A percentile compares a stretch with the other conserved stretches of the same genome.
These are phyloP conservation scores for Castanopsis chinensis DNA, from an alignment of 306 rosid genomes.

Conservation along the genomic window DNA sequence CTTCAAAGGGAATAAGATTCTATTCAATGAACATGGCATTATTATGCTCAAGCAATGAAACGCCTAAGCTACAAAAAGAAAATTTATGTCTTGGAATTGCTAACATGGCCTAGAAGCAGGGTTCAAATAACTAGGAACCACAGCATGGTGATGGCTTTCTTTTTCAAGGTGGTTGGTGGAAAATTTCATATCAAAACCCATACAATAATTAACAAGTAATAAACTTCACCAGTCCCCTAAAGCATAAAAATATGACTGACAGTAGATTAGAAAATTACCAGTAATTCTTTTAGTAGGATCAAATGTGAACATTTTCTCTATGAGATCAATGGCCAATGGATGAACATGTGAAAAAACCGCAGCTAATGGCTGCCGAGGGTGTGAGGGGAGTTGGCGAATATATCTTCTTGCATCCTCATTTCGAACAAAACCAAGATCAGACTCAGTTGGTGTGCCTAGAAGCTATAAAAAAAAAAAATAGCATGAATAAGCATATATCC, in stretches of 20 bases:
- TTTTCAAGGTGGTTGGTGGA: not conserved
- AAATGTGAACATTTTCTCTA: constrained; percentile 89
- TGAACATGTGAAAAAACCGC: constrained; percentile 80
- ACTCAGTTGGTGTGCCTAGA: constrained; percentile 95
- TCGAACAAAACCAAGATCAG: constrained; percentile 77
- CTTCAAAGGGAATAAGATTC: not conserved
- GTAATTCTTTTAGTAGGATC: constrained; percentile 91
- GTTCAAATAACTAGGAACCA: not conserved
- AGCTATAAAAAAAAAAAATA: constrained; percentile 48
- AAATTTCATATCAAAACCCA: not conserved
- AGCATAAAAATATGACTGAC: constrained; percentile 5
- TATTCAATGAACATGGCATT: not conserved
- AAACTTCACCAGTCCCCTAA: constrained; percentile 1
- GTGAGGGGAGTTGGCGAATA: constrained; percentile 70
- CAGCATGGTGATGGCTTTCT: not conserved
- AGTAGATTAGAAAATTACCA: constrained; percentile 48
- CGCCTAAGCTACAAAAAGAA: no score
- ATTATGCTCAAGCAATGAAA: not conserved
- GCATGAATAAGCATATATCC: constrained; percentile 30
- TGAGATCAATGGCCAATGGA: constrained; percentile 81
- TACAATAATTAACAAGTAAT: not conserved
- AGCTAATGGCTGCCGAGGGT: constrained; percentile 77
- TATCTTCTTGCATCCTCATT: constrained; percentile 87
- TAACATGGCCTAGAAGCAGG: not conserved
- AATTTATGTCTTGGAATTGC: not conserved